Evolutionary conservation across 805 yeast species (phyloP).

Genomic region (Lipomyces japonicus): DNA sequence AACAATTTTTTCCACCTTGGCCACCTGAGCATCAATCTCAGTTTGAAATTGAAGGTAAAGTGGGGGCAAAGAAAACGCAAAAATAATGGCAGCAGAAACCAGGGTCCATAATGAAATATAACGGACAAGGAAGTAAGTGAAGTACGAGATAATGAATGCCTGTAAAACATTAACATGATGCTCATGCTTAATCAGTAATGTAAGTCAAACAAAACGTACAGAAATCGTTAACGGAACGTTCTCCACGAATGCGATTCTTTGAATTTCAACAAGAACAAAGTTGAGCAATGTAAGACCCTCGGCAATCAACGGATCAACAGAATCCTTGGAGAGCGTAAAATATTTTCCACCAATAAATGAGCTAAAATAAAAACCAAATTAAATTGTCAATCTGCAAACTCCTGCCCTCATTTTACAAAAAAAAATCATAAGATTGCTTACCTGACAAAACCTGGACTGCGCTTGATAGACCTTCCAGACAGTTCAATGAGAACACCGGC

Average conservation of each 20-base stretch:
- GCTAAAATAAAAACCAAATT: background rate
- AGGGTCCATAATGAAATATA: conserved; percentile 21
- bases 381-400: too few relatives aligned
- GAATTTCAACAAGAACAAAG: conserved; percentile 21
- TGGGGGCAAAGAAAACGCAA: conserved; percentile 71
- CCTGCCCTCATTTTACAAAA: background rate
- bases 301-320: conserved; percentile 19
- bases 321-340: conserved; percentile 15
- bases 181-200: background rate
- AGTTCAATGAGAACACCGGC: conserved; percentile 22
- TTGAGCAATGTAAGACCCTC: conserved; percentile 13
- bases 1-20: conserved; percentile 30
- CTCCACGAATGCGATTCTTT: conserved; percentile 25
- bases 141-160: conserved; percentile 21
- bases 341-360: conserved; percentile 12
- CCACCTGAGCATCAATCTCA: conserved; percentile 58
- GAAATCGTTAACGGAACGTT: conserved; percentile 3
- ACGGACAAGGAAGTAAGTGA: conserved; percentile 14
- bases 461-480: conserved; percentile 21
- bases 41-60: conserved; percentile 69
- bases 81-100: conserved; percentile 44
- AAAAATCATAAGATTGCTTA: background rate
- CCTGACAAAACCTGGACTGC: conserved; percentile 20
- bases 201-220: background rate
- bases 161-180: background rate